These are phyloP conservation scores for Jaapia argillacea DNA, from an alignment of 768 basidiomycete genomes.

Conservation along the genomic window DNA sequence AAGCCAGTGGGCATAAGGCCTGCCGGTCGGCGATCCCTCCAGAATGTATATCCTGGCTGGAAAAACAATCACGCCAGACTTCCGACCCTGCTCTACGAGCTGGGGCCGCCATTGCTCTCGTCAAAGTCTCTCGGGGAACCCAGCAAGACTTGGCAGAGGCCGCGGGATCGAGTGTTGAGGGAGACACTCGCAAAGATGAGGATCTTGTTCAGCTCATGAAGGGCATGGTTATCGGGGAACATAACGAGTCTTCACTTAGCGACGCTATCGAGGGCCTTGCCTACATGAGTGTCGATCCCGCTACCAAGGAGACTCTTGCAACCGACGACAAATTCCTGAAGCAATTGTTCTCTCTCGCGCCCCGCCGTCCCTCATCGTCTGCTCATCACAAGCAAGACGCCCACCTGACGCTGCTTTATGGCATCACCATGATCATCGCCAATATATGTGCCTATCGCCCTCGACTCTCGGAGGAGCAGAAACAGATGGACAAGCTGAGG, in stretches of 20 bases:
- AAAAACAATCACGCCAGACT: conserved; percentile 39
- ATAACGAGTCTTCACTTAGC: conserved; percentile 30
- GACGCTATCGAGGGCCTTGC: conserved; percentile 81
- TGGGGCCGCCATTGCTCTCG: conserved; percentile 61
- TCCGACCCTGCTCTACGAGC: conserved; percentile 39
- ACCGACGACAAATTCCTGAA: conserved; percentile 42
- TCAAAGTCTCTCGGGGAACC: conserved; percentile 63
- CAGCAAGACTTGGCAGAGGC: conserved; percentile 32
- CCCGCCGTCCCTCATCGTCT: conserved; percentile 5
- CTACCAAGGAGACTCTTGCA: conserved; percentile 54
- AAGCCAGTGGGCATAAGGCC: conserved; percentile 64
- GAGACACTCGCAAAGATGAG: conserved; percentile 23
- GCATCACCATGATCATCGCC: conserved; percentile 61
- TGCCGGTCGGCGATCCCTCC: conserved; percentile 55
- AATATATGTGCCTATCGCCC: conserved; percentile 70
- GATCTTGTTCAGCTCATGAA: conserved; percentile 48
- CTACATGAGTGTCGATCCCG: conserved; percentile 61
- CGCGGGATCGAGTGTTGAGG: conserved; percentile 6
- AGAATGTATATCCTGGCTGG: conserved; percentile 59
- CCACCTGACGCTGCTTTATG: conserved; percentile 71
- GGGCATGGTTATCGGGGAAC: conserved; percentile 34
- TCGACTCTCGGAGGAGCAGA: conserved; percentile 68
- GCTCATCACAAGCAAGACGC: too few species aligned
- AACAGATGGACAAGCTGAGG: conserved; percentile 71
- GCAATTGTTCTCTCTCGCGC: conserved; percentile 24